These are phyloP conservation scores for Nakaseomyces sp. DNA, from an alignment of 1,139 yeast genomes.

Conservation along the genomic window DNA sequence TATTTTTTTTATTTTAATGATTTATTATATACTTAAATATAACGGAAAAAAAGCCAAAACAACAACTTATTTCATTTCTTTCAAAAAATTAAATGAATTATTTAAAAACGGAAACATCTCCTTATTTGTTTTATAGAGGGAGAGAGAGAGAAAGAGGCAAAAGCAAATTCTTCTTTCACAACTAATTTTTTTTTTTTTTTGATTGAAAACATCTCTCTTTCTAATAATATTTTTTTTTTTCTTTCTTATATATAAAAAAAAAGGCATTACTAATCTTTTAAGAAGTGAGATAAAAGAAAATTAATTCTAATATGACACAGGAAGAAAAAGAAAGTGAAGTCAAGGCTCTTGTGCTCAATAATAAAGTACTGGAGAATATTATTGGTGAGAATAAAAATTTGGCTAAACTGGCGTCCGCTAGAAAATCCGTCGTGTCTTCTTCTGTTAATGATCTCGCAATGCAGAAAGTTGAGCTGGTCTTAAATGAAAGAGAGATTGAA, in stretches of 20 bases:
- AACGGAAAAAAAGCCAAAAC: no score
- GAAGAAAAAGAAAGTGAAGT: background rate
- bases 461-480: constrained; percentile 27
- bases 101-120: no score
- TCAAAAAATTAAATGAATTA: no score
- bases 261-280: no score
- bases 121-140: no score
- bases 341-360: background rate
- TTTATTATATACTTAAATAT: no score
- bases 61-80: no score
- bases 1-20: no score
- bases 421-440: constrained; percentile 8
- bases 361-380: background rate
- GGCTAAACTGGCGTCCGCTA: background rate
- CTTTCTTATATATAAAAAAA: no score
- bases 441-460: constrained; percentile 11
- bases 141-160: no score
- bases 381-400: constrained; percentile 1
- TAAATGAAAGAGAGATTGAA: constrained; percentile 33
- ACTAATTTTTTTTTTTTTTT: background rate
- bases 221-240: background rate
- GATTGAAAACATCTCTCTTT: no score
- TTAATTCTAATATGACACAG: background rate
- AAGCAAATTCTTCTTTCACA: no score
- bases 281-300: background rate